Evolutionary conservation across 257 asterid genomes (phyloP).

Genomic region (Plantago major): DNA sequence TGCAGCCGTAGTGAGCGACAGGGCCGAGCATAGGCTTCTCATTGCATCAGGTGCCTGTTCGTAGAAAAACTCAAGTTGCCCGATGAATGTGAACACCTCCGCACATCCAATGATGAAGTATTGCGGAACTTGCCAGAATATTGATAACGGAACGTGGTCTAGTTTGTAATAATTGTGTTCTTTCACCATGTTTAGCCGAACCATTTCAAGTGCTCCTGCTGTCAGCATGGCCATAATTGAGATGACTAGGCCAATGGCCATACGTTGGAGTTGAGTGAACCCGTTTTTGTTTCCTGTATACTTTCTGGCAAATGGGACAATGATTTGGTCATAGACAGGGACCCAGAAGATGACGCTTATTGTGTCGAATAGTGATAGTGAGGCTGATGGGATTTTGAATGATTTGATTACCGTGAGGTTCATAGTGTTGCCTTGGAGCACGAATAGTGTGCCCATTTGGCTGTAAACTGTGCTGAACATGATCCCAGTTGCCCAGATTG

Average conservation of each 20-base stretch:
- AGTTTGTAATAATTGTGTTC: constrained; percentile 30
- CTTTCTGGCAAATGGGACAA: constrained; percentile 42
- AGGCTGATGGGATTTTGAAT: constrained; percentile 56
- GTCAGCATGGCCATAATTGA: constrained; percentile 50
- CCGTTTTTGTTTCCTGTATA: constrained; percentile 54
- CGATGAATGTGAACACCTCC: constrained; percentile 53
- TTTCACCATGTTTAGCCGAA: constrained; percentile 33
- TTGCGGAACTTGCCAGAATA: constrained; percentile 71
- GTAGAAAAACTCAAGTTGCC: constrained; percentile 62
- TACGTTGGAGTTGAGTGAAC: constrained; percentile 65
- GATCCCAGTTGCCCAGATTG: constrained; percentile 65
- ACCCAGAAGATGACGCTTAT: constrained; percentile 62
- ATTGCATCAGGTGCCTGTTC: constrained; percentile 69
- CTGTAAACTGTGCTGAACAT: constrained; percentile 55
- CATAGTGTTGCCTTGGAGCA: constrained; percentile 65
- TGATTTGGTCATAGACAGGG: constrained; percentile 49
- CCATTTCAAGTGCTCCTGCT: constrained; percentile 43
- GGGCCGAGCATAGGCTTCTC: constrained; percentile 58
- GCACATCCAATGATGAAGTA: constrained; percentile 64
- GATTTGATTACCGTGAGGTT: constrained; percentile 34
- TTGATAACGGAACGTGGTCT: constrained; percentile 40
- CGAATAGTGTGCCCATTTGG: constrained; percentile 71
- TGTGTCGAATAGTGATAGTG: constrained; percentile 55
- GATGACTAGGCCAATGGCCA: constrained; percentile 51
- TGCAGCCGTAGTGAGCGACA: constrained; percentile 54